These are phyloP conservation scores for Suillus sp. DNA, from an alignment of 768 basidiomycete genomes.

Conservation along the genomic window DNA sequence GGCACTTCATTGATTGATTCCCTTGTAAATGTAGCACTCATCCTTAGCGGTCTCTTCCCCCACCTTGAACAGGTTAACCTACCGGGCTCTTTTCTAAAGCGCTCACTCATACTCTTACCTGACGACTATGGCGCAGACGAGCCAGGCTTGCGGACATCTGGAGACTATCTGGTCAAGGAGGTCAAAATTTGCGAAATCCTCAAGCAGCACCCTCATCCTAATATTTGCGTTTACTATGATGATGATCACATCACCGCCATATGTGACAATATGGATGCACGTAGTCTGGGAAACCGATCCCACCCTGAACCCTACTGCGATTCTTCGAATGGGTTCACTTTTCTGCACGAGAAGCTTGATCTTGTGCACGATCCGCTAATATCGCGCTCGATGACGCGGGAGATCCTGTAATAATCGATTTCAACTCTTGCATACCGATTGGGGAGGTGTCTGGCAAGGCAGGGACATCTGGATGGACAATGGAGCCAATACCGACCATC, in stretches of 20 bases:
- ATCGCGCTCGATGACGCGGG: conserved; percentile 29
- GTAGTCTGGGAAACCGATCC: not conserved
- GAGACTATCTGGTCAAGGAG: not conserved
- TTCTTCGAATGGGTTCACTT: conserved; percentile 18
- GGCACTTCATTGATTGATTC: too few relatives aligned
- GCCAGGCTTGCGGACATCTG: not conserved
- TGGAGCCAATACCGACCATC: not conserved
- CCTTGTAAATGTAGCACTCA: too few relatives aligned
- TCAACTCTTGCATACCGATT: conserved; percentile 15
- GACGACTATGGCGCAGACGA: not conserved
- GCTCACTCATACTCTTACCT: not conserved
- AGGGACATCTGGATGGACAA: not conserved
- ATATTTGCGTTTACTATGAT: conserved; percentile 25
- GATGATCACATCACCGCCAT: conserved; percentile 20
- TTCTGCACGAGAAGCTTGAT: conserved; percentile 28
- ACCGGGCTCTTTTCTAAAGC: not conserved
- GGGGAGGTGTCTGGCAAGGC: not conserved
- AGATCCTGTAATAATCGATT: conserved; percentile 28
- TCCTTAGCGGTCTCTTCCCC: too few relatives aligned
- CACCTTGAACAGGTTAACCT: too few relatives aligned
- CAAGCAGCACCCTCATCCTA: conserved; percentile 21
- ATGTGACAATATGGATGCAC: conserved; percentile 13
- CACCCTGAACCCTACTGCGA: not conserved
- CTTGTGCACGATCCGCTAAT: conserved; percentile 29
- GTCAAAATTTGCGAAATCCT: conserved; percentile 10